phyloP scores from a whole-genome alignment of 306 rosid species.

The Glycine latifolia region DNA sequence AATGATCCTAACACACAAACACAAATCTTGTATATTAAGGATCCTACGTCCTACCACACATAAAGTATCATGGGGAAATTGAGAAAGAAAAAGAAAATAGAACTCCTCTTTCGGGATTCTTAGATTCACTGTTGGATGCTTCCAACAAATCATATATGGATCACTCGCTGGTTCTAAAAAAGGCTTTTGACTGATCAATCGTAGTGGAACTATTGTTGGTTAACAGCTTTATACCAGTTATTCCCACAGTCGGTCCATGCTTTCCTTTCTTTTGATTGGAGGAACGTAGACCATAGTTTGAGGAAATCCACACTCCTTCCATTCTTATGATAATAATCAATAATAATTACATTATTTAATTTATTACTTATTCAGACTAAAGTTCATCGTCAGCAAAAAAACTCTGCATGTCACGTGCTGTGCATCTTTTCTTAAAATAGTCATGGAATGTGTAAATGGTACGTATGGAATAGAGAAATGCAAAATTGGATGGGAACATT shows the following conservation, averaged over 20 bases:
- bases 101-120: not conserved
- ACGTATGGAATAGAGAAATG: not conserved
- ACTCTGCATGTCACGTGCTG: constrained; percentile 43
- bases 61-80: not conserved
- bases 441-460: not conserved
- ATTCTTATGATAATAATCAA: not conserved
- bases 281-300: not conserved
- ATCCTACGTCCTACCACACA: not conserved
- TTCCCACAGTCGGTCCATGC: constrained; percentile 34
- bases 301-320: constrained; percentile 10
- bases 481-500: not conserved
- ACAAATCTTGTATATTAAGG: not conserved
- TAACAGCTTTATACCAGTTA: constrained; percentile 43
- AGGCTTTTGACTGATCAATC: not conserved
- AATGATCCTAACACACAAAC: too few species aligned
- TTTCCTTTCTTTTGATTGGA: not conserved
- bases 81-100: not conserved
- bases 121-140: not conserved
- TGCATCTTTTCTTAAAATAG: constrained; percentile 29
- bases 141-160: not conserved
- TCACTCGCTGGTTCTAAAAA: constrained; percentile 7
- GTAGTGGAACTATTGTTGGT: constrained; percentile 1
- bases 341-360: not conserved
- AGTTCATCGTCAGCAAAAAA: constrained; percentile 6
- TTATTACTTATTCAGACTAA: not conserved